Evolutionary conservation across 2,329 filamentous ascomycete species (phyloP).

Genomic region (Colletotrichum gigasporum): DNA sequence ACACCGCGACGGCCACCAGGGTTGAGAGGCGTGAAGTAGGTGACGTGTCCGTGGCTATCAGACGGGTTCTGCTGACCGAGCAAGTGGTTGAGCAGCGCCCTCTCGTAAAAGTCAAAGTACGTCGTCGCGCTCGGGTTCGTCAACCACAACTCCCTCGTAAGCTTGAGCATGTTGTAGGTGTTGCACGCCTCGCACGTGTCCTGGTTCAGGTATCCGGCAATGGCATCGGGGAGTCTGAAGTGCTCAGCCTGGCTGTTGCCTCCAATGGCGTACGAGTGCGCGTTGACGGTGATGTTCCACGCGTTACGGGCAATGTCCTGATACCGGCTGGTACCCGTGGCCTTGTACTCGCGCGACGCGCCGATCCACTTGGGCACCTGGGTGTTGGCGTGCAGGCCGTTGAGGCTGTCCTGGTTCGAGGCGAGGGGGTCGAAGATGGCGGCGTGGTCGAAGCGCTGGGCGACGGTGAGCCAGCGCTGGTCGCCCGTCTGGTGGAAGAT

Average conservation of each 20-base stretch:
- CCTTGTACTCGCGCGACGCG: constrained; percentile 57
- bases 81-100: constrained; percentile 59
- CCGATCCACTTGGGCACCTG: constrained; percentile 65
- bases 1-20: constrained; percentile 57
- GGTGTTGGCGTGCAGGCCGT: constrained; percentile 62
- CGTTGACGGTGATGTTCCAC: constrained; percentile 55
- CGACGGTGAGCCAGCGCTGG: constrained; percentile 54
- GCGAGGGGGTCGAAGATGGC: constrained; percentile 57
- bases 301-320: constrained; percentile 59
- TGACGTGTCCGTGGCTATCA: constrained; percentile 57
- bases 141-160: constrained; percentile 61
- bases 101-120: constrained; percentile 65
- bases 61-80: constrained; percentile 58
- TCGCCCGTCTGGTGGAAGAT: constrained; percentile 57
- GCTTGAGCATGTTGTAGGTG: constrained; percentile 66
- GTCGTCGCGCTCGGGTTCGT: constrained; percentile 48
- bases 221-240: constrained; percentile 56
- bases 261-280: constrained; percentile 62
- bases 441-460: constrained; percentile 60
- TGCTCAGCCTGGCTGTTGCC: constrained; percentile 64
- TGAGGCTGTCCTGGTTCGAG: constrained; percentile 52
- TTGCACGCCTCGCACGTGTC: constrained; percentile 64
- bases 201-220: constrained; percentile 50
- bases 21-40: constrained; percentile 62
- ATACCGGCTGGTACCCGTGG: constrained; percentile 54